phyloP scores from a whole-genome alignment of 139 green algal species.

The Auxenochlorella protothecoides region DNA sequence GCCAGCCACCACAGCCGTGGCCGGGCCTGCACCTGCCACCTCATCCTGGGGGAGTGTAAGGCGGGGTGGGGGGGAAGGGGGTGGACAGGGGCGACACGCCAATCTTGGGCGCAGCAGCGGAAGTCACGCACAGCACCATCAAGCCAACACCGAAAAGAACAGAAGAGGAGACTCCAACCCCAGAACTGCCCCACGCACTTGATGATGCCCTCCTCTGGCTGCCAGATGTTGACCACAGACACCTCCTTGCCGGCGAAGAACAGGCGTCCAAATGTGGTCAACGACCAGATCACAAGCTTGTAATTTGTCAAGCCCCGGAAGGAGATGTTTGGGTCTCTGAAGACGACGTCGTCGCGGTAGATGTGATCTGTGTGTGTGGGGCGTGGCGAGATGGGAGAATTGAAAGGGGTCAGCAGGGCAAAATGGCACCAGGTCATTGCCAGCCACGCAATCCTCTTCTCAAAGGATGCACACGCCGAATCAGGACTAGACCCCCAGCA shows the following conservation, averaged over 20 bases:
- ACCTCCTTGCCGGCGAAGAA: constrained; percentile 82
- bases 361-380: constrained; percentile 48
- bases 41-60: constrained; percentile 23
- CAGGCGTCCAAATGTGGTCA: constrained; percentile 78
- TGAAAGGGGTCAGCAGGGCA: too few species aligned
- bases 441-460: too few species aligned
- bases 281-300: constrained; percentile 79
- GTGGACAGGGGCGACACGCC: background rate
- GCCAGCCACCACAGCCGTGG: constrained; percentile 80
- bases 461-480: too few species aligned
- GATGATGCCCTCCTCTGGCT: constrained; percentile 72
- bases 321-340: constrained; percentile 70
- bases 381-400: background rate
- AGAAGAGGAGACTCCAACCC: background rate
- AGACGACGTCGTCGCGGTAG: constrained; percentile 86
- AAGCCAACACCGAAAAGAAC: background rate
- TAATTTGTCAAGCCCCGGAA: constrained; percentile 85
- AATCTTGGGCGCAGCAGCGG: background rate
- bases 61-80: background rate
- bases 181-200: constrained; percentile 21
- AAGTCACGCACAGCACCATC: constrained; percentile 1
- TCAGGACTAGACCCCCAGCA: background rate
- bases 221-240: constrained; percentile 83
- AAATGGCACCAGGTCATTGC: too few species aligned
- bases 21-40: constrained; percentile 80